Percentiles rank a stretch among this genome's conserved stretches.
Conservation (phyloP, 164 flowering plant species). For the Brasenia schreberi region DNA sequence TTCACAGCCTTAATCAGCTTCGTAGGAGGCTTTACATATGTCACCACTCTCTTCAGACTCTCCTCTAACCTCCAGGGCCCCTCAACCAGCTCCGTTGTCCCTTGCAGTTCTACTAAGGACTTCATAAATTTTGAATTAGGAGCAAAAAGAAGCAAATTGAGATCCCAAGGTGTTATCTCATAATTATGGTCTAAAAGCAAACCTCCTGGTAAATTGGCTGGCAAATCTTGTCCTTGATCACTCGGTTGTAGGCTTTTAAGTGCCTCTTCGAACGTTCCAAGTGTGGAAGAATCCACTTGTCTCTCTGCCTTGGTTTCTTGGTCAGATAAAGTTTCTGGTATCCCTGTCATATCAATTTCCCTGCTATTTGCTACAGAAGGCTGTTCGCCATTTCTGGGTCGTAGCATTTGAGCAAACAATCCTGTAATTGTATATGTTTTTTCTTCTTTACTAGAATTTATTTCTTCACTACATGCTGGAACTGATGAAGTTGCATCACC, state of each 20-base stretch:
- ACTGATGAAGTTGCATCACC: constrained; percentile 24
- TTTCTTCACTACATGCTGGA: constrained; percentile 21
- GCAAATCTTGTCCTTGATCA: constrained; percentile 51
- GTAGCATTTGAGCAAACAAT: constrained; percentile 55
- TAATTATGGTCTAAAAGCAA: constrained; percentile 64
- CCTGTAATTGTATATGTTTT: constrained; percentile 29
- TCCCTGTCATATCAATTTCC: constrained; percentile 19
- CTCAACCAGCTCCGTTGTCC: constrained; percentile 51
- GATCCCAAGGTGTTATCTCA: constrained; percentile 43
- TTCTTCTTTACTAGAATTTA: constrained; percentile 36
- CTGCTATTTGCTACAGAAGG: constrained; percentile 11
- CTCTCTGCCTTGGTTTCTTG: constrained; percentile 24
- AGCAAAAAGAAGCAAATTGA: constrained; percentile 60
- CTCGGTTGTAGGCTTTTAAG: constrained; percentile 37
- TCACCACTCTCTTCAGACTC: constrained; percentile 47
- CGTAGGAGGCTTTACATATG: constrained; percentile 56
- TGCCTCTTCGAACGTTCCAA: constrained; percentile 45
- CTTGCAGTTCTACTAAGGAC: constrained; percentile 50
- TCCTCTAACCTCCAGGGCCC: constrained; percentile 73
- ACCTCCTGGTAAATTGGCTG: constrained; percentile 67
- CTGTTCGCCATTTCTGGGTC: constrained; percentile 25
- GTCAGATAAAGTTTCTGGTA: constrained; percentile 19
- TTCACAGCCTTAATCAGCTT: constrained; percentile 67
- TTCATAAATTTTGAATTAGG: constrained; percentile 47
- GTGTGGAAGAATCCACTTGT: constrained; percentile 34